A percentile compares a stretch with the other conserved stretches of the same genome.
These are phyloP conservation scores for Thelonectria blattea DNA, from an alignment of 2,329 filamentous ascomycete species.

Conservation along the genomic window DNA sequence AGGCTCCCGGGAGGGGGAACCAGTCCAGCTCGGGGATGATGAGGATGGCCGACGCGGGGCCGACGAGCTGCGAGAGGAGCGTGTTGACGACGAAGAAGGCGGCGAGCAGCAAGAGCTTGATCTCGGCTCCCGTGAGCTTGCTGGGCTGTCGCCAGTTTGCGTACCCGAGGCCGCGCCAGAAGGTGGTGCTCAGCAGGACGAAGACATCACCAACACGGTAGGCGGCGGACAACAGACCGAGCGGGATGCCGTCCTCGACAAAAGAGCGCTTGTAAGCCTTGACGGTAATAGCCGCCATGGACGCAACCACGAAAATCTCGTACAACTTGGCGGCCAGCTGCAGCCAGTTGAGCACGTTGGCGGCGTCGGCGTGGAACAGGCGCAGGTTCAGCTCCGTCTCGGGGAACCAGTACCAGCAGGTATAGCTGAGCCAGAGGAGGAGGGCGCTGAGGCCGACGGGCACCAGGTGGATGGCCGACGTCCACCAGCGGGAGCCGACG, in stretches of 20 bases:
- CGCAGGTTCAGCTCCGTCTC: not conserved
- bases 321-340: not conserved
- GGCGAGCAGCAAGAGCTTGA: not conserved
- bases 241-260: not conserved
- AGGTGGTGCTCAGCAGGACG: not conserved
- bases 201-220: not conserved
- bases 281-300: not conserved
- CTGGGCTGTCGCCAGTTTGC: not conserved
- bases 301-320: not conserved
- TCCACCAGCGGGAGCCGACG: not conserved
- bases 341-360: not conserved
- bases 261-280: not conserved
- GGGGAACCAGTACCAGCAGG: not conserved
- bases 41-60: slow-evolving; percentile 12
- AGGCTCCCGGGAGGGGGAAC: slow-evolving; percentile 2
- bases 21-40: slow-evolving; percentile 4
- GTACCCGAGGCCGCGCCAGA: not conserved
- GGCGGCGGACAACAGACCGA: not conserved
- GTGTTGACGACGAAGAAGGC: not conserved
- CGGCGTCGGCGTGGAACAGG: not conserved
- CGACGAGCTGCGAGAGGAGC: slow-evolving; percentile 4
- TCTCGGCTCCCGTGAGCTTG: not conserved
- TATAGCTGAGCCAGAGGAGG: not conserved
- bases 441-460: not conserved
- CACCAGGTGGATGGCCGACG: not conserved